phyloP scores from a whole-genome alignment of 2,329 filamentous ascomycete species.

The Fusarium sp. region DNA sequence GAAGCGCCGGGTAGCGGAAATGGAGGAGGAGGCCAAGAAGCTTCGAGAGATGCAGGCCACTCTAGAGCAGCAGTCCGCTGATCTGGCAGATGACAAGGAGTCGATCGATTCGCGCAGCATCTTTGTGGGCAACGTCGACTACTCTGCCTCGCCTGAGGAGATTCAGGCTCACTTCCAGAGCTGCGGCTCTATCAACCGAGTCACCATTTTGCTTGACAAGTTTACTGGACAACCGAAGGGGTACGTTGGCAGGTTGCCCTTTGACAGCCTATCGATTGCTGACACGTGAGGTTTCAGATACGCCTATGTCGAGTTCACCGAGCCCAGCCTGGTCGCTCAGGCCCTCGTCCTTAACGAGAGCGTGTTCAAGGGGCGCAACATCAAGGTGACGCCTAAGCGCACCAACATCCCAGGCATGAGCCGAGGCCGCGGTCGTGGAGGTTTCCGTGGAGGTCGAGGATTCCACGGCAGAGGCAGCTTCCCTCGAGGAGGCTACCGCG shows the following conservation, averaged over 20 bases:
- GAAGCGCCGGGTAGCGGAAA: conserved; percentile 86
- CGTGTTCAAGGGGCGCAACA: conserved; percentile 89
- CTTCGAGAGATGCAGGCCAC: conserved; percentile 85
- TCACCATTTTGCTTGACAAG: conserved; percentile 97
- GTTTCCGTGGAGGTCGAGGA: conserved; percentile 56
- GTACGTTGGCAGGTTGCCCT: conserved; percentile 60
- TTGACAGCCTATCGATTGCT: conserved; percentile 15
- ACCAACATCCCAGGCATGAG: conserved; percentile 97
- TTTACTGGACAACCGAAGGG: conserved; percentile 99
- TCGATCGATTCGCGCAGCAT: conserved; percentile 95
- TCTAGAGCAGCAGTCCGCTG: conserved; percentile 83
- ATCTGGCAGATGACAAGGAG: conserved; percentile 89
- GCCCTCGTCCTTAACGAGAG: conserved; percentile 96
- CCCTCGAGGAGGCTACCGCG: conserved; percentile 61
- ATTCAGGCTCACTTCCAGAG: conserved; percentile 97
- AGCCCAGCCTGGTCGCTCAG: conserved; percentile 90
- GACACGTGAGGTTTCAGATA: conserved; percentile 67
- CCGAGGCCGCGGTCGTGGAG: conserved; percentile 56
- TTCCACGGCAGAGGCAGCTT: conserved; percentile 63
- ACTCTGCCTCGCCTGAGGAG: conserved; percentile 95
- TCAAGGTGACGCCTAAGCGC: conserved; percentile 94
- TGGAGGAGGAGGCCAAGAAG: conserved; percentile 89
- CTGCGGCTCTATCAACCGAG: conserved; percentile 95
- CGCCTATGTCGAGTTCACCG: conserved; percentile 97
- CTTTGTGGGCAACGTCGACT: conserved; percentile 98